Evolutionary conservation across 2,329 filamentous ascomycete genomes (phyloP).

Genomic region (Thelonectria discophora): DNA sequence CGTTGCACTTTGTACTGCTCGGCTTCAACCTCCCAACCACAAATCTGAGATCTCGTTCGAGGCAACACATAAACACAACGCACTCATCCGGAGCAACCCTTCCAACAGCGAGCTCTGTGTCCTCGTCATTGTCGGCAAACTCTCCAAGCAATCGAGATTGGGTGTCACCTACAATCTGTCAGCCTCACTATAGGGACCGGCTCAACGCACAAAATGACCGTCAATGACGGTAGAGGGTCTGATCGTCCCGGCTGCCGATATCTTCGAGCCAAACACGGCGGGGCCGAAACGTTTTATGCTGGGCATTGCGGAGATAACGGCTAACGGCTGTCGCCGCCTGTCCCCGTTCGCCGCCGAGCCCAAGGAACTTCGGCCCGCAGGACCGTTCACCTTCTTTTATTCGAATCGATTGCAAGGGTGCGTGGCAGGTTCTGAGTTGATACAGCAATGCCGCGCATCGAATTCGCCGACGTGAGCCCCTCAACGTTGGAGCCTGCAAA

Average conservation of each 20-base stretch:
- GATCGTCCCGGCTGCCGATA: constrained; percentile 15
- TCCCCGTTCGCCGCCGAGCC: constrained; percentile 32
- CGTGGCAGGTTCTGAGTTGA: neutral
- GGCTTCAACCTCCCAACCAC: neutral
- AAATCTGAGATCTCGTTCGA: neutral
- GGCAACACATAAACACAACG: neutral
- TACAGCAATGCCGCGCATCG: constrained; percentile 6
- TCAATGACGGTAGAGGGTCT: constrained; percentile 1
- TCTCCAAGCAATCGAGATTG: neutral
- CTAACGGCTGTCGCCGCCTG: constrained; percentile 33
- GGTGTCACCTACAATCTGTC: neutral
- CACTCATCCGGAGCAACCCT: neutral
- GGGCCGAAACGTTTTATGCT: constrained; percentile 22
- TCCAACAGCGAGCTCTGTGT: neutral
- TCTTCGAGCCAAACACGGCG: constrained; percentile 7
- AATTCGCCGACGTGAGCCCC: neutral
- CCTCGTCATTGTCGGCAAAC: neutral
- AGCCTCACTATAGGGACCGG: neutral
- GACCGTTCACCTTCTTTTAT: constrained; percentile 32
- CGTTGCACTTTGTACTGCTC: neutral
- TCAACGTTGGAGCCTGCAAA: neutral
- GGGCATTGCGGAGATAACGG: constrained; percentile 13
- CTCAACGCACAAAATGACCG: constrained; percentile 1
- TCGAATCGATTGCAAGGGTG: neutral
- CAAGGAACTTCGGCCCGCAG: constrained; percentile 35